phyloP scores from a whole-genome alignment of 2,329 filamentous ascomycete species.

The Penicillium verrucosum region DNA sequence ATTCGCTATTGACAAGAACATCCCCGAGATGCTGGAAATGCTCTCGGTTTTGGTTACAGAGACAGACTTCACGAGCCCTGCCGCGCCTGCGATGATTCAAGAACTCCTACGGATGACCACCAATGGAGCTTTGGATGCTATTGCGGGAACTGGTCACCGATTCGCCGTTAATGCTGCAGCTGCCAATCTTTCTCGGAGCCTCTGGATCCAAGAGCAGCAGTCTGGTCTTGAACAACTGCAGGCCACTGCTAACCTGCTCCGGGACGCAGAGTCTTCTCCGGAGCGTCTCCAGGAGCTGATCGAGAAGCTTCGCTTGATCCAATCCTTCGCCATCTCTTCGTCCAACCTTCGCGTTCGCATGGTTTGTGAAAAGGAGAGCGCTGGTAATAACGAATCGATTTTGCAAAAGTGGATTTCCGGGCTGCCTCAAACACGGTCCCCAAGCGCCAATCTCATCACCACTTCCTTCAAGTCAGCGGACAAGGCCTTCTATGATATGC shows the following conservation, averaged over 20 bases:
- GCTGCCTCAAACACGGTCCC: constrained; percentile 49
- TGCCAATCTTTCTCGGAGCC: constrained; percentile 69
- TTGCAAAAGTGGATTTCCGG: constrained; percentile 67
- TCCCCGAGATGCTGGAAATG: constrained; percentile 86
- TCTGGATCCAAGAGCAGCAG: constrained; percentile 77
- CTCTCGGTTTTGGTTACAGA: constrained; percentile 76
- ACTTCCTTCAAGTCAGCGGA: constrained; percentile 38
- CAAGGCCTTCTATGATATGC: constrained; percentile 88
- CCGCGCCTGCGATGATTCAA: constrained; percentile 76
- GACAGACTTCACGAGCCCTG: constrained; percentile 82
- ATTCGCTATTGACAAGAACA: constrained; percentile 83
- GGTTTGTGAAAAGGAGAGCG: constrained; percentile 77
- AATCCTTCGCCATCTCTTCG: constrained; percentile 69
- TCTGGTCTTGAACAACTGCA: constrained; percentile 87
- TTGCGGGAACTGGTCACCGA: constrained; percentile 84
- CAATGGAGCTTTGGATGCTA: constrained; percentile 85
- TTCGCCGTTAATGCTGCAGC: constrained; percentile 84
- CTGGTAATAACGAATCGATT: constrained; percentile 65
- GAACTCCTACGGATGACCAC: constrained; percentile 83
- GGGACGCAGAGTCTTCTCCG: constrained; percentile 64
- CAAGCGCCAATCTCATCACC: constrained; percentile 32
- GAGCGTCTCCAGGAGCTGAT: constrained; percentile 74
- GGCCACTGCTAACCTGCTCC: constrained; percentile 68
- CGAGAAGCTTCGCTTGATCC: constrained; percentile 78
- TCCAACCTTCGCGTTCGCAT: constrained; percentile 72